phyloP scores from a whole-genome alignment of 2,329 filamentous ascomycete species.

The Talaromyces funiculosus region DNA sequence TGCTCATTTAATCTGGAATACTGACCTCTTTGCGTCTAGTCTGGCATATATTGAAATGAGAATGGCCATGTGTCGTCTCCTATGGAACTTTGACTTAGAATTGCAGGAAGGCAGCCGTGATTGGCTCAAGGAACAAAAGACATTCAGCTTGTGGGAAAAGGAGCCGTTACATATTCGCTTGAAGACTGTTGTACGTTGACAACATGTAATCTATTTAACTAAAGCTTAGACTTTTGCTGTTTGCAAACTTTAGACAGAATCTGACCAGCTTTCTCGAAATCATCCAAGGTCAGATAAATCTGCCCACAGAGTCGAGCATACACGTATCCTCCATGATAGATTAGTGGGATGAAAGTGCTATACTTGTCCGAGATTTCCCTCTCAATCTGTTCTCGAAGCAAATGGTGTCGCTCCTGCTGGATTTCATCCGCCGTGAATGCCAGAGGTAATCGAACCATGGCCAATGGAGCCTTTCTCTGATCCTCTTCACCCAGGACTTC shows the following conservation, averaged over 20 bases:
- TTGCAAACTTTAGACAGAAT: constrained; percentile 53
- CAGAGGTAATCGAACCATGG: constrained; percentile 65
- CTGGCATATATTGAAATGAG: constrained; percentile 5
- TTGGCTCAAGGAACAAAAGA: constrained; percentile 4
- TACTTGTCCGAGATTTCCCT: constrained; percentile 52
- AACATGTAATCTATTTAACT: neutral
- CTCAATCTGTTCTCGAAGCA: constrained; percentile 55
- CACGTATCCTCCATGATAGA: constrained; percentile 54
- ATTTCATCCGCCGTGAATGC: constrained; percentile 27
- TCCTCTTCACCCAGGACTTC: constrained; percentile 61
- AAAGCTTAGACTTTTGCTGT: neutral
- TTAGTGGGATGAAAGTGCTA: constrained; percentile 65
- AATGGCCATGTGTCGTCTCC: neutral
- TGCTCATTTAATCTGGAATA: neutral
- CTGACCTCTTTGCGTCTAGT: neutral
- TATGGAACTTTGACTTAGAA: constrained; percentile 7
- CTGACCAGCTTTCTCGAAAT: constrained; percentile 66
- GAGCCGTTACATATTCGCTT: neutral
- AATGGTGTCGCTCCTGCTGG: constrained; percentile 49
- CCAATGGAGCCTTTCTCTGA: constrained; percentile 55
- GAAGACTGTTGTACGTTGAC: neutral
- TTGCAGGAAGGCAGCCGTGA: neutral
- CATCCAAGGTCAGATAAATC: constrained; percentile 69
- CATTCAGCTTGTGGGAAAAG: constrained; percentile 5
- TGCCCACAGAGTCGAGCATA: constrained; percentile 74